Conservation (phyloP, 176 grass and related monocot genomes). For the Oryza meyeriana region DNA sequence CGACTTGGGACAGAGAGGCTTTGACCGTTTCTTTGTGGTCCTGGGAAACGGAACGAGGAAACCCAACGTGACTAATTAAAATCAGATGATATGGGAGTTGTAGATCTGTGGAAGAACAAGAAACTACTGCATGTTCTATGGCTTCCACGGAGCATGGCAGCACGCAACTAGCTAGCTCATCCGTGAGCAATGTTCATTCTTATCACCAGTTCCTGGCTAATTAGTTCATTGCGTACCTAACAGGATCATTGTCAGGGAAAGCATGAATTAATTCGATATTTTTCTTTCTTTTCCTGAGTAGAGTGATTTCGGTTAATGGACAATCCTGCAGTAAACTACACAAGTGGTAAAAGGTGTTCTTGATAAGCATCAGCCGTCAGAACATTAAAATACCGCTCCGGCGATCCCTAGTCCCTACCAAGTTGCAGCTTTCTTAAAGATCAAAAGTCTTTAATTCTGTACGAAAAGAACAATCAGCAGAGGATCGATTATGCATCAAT, state of each 20-base stretch:
- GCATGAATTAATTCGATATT: background rate
- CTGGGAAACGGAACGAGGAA: background rate
- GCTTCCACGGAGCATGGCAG: background rate
- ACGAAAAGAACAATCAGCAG: background rate
- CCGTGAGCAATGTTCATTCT: background rate
- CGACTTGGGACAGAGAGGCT: constrained; percentile 10
- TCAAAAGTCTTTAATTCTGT: background rate
- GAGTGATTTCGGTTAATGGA: background rate
- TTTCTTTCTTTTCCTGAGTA: background rate
- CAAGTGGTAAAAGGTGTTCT: background rate
- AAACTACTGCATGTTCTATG: background rate
- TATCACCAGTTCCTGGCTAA: background rate
- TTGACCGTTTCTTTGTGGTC: background rate
- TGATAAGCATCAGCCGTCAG: background rate
- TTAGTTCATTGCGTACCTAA: background rate
- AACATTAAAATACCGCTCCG: background rate
- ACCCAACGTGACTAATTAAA: background rate
- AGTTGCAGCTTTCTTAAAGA: background rate
- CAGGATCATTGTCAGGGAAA: background rate
- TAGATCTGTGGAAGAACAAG: background rate
- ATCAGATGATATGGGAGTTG: background rate
- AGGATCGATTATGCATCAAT: background rate
- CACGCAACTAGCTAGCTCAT: background rate
- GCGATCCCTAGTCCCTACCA: too few species aligned
- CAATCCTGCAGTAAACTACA: background rate